A percentile compares a stretch with the other conserved stretches of the same genome.
Conservation (phyloP, 2,329 filamentous ascomycete genomes). For the Pseudonectria foliicola region DNA sequence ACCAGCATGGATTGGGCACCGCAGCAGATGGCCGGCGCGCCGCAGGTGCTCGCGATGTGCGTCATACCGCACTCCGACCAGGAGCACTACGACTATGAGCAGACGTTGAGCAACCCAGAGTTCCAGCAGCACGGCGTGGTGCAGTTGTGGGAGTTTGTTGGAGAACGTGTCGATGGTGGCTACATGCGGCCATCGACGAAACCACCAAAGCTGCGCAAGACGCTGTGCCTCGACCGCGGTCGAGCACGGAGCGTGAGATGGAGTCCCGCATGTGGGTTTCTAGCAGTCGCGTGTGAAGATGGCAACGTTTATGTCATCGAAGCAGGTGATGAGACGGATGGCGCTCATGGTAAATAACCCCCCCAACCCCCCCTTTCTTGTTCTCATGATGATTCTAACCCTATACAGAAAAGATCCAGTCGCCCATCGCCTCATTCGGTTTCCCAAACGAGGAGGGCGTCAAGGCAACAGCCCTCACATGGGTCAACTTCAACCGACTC, state of each 20-base stretch:
- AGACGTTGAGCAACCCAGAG: conserved; percentile 28
- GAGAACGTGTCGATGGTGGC: conserved; percentile 22
- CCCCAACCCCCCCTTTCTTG: too few relatives aligned
- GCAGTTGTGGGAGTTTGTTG: conserved; percentile 45
- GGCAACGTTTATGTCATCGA: conserved; percentile 44
- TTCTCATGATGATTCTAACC: conserved; percentile 21
- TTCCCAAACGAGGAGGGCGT: conserved; percentile 40
- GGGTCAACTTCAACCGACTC: conserved; percentile 49
- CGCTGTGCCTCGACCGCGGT: conserved; percentile 44
- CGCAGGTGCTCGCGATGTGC: conserved; percentile 46
- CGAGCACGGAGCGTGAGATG: conserved; percentile 44
- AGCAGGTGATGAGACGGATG: conserved; percentile 25
- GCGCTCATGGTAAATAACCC: conserved; percentile 38
- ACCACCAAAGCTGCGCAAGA: conserved; percentile 33
- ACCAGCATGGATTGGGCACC: conserved; percentile 48
- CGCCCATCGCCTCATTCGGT: conserved; percentile 37
- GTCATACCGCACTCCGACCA: conserved; percentile 46
- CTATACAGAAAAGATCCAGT: conserved; percentile 36
- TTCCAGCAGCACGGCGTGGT: conserved; percentile 39
- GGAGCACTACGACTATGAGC: conserved; percentile 32
- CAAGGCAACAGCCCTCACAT: conserved; percentile 45
- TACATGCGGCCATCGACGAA: conserved; percentile 27
- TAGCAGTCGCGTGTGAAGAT: conserved; percentile 45
- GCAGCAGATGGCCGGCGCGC: conserved; percentile 21
- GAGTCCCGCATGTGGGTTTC: conserved; percentile 41